Evolutionary conservation across 2,329 filamentous ascomycete genomes (phyloP), one percentile per base, ranked within the genome.

Genomic region (Penicillium palitans): DNA sequence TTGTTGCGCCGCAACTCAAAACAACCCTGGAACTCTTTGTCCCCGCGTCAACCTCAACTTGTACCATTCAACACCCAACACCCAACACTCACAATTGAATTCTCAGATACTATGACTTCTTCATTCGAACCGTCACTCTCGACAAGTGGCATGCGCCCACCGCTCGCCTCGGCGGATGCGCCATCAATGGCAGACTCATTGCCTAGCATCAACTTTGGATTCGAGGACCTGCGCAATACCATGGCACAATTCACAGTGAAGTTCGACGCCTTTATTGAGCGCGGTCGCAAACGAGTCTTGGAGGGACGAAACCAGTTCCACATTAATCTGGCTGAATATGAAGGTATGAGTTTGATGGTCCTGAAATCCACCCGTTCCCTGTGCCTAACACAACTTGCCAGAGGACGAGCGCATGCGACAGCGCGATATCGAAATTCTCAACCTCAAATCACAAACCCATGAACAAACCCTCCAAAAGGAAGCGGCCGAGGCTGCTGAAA

Each of bases 241-340:
- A 98, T 99, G 95, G 84, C 88, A 54, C 91, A 90, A 63, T 99
- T 99, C 74, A 97, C 90, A 0, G 84, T 86, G 9, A 89, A 87
- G 67, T 99, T 99, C 68, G 95, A 99, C 72, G 87, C 88, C 0
- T 98, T 97, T 68, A 97, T 99, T 63, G 93, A 96, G 71, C 87
- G 90, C 63, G 92, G 93, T 0, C 85, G 93, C 50, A 96, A 96
- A 76, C 86, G 90, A 53, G 91, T 98, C 0, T 76, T 98, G 8
- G 92, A 97, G 70, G 93, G 98, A 80, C 87, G 92, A 71, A 98
- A 97, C 71, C 89, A 96, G 61, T 99, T 97, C 72, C 90, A 90
- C 63, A 89, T 95, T 80, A 96, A 90, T 69, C 80, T 98, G 25
- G 89, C 91, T 46, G 95, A 98, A 75, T 79, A 96, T 37, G 89